Conservation (phyloP, 2,329 filamentous ascomycete species). For the Fusarium subglutinans region DNA sequence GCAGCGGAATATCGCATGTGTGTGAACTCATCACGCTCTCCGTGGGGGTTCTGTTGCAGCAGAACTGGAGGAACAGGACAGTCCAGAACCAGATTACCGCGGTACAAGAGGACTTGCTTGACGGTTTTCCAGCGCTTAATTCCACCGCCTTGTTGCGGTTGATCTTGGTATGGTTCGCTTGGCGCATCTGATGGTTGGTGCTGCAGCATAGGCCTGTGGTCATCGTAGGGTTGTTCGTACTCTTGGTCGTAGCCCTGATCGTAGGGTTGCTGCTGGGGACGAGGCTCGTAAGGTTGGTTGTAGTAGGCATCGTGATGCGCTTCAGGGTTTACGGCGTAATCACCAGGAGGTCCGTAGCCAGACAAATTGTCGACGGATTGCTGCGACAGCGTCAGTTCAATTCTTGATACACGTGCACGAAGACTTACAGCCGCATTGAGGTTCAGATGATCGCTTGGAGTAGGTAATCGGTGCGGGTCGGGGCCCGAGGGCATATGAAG, state of each 20-base stretch:
- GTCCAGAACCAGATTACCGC: slow-evolving; percentile 95
- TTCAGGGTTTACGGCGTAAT: slow-evolving; percentile 83
- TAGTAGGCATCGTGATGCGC: slow-evolving; percentile 61
- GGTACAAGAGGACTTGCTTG: slow-evolving; percentile 96
- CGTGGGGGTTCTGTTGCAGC: slow-evolving; percentile 87
- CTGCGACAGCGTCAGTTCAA: slow-evolving; percentile 44
- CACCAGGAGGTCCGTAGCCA: slow-evolving; percentile 59
- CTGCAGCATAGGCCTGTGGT: slow-evolving; percentile 79
- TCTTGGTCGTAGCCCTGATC: slow-evolving; percentile 73
- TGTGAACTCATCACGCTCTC: slow-evolving; percentile 89
- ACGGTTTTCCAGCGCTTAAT: slow-evolving; percentile 97
- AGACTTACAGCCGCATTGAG: slow-evolving; percentile 83
- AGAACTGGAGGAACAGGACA: slow-evolving; percentile 92
- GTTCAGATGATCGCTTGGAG: slow-evolving; percentile 79
- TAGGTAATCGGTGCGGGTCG: slow-evolving; percentile 54
- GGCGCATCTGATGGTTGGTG: slow-evolving; percentile 61
- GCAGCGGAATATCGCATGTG: slow-evolving; percentile 95
- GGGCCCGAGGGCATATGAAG: slow-evolving; percentile 43
- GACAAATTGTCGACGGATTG: slow-evolving; percentile 63
- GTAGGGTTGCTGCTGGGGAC: slow-evolving; percentile 66
- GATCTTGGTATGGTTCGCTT: slow-evolving; percentile 58
- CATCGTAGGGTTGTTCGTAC: slow-evolving; percentile 75
- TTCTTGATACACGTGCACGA: not conserved
- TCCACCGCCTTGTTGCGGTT: slow-evolving; percentile 51
- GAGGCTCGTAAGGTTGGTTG: slow-evolving; percentile 25